These are phyloP conservation scores for Penicillium sp. DNA, from an alignment of 2,329 filamentous ascomycete species.

Conservation along the genomic window DNA sequence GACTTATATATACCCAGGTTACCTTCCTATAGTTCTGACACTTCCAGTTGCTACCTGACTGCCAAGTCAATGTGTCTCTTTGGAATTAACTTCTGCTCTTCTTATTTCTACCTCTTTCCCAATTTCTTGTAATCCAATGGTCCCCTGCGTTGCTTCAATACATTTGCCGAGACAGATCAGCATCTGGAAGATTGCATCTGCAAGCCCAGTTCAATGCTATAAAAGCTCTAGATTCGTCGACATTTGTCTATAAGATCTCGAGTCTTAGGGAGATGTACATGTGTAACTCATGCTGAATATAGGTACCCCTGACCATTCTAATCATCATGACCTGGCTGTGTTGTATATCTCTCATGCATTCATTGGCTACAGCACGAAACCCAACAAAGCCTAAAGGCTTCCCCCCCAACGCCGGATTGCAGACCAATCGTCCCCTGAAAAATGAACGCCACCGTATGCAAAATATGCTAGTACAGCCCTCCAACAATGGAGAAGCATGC, in stretches of 20 bases:
- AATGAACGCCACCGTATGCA: constrained; percentile 2
- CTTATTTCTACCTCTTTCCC: not conserved
- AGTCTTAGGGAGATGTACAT: not conserved
- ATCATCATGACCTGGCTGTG: not conserved
- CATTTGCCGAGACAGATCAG: too few species aligned
- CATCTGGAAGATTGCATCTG: too few species aligned
- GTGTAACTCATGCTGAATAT: not conserved
- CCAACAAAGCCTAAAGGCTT: not conserved
- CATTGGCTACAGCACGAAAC: not conserved
- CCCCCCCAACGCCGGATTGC: not conserved
- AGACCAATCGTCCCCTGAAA: not conserved
- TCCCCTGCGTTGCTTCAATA: not conserved
- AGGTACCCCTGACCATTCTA: not conserved
- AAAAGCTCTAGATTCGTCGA: too few species aligned
- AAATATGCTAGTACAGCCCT: not conserved
- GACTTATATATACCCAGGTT: constrained; percentile 12
- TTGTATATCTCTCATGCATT: not conserved
- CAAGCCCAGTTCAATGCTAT: not conserved
- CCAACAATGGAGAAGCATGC: not conserved
- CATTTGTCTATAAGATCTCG: too few species aligned
- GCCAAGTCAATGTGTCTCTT: not conserved
- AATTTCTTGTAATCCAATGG: not conserved
- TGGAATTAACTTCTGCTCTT: not conserved
- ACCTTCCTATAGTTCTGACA: not conserved
- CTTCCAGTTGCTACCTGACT: not conserved